Percentiles rank a stretch among this genome's conserved stretches.
phyloP scores from a whole-genome alignment of 257 asterid species.

The Rubia yunnanensis region DNA sequence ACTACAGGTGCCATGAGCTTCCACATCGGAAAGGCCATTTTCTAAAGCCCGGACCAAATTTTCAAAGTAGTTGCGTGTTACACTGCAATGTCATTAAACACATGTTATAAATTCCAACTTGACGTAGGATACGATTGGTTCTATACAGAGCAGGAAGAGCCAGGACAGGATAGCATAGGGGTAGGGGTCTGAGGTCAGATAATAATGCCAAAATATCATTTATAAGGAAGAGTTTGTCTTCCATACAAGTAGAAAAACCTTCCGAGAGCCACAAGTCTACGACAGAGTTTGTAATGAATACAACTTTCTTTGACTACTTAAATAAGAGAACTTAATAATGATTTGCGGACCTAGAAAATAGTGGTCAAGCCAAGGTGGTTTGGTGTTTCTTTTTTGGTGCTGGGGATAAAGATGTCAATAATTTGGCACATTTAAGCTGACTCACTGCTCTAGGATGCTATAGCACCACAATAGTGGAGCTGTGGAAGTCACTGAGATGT shows the following conservation, averaged over 20 bases:
- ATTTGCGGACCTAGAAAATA: neutral
- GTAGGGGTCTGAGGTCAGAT: neutral
- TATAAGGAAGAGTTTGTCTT: neutral
- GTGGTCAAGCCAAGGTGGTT: neutral
- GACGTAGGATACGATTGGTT: conserved; percentile 3
- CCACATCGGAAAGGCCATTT: conserved; percentile 90
- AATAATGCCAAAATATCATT: neutral
- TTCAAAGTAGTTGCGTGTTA: conserved; percentile 82
- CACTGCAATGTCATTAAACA: conserved; percentile 35
- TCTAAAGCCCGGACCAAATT: conserved; percentile 87
- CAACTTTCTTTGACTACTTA: neutral
- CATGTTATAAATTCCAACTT: neutral
- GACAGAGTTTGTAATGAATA: neutral
- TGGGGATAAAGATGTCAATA: neutral
- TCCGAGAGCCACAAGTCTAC: neutral
- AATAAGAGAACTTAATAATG: neutral
- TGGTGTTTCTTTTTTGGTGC: neutral
- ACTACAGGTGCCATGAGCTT: conserved; percentile 48
- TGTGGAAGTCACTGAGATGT: neutral
- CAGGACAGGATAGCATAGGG: neutral
- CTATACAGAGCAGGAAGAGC: neutral
- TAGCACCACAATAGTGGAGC: neutral
- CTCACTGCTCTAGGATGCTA: neutral
- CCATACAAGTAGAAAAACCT: neutral
- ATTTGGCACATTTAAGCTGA: neutral